These are phyloP conservation scores for Furcasterigmium sp. DNA, from an alignment of 2,329 filamentous ascomycete genomes.

Conservation along the genomic window DNA sequence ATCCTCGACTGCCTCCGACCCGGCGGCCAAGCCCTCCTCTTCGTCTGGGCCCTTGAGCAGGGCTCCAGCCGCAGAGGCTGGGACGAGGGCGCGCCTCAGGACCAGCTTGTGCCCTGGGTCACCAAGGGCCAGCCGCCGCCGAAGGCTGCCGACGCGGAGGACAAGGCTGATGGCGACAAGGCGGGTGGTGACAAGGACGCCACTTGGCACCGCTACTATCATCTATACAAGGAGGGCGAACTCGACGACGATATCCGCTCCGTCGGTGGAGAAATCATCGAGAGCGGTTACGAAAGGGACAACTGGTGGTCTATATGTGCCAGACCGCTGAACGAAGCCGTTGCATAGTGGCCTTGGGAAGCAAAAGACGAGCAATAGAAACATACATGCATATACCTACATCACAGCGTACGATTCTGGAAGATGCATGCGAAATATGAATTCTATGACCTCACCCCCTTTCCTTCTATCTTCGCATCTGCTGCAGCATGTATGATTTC, in stretches of 20 bases:
- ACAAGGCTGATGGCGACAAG: constrained; percentile 21
- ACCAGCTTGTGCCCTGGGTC: constrained; percentile 96
- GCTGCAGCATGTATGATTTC: no score
- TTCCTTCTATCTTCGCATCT: no score
- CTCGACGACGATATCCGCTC: constrained; percentile 71
- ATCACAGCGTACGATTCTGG: no score
- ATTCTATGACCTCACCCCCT: no score
- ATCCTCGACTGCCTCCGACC: constrained; percentile 62
- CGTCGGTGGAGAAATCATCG: constrained; percentile 71
- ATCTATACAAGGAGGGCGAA: constrained; percentile 83
- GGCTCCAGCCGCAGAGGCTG: constrained; percentile 80
- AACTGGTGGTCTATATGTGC: constrained; percentile 88
- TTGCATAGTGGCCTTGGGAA: no score
- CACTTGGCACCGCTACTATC: constrained; percentile 88
- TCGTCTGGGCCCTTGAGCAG: constrained; percentile 96
- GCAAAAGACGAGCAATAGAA: background rate
- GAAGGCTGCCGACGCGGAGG: constrained; percentile 14
- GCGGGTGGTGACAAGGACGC: constrained; percentile 5
- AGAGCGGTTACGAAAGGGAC: constrained; percentile 89
- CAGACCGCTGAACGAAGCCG: background rate
- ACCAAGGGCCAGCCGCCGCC: constrained; percentile 38
- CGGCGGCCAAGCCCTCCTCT: constrained; percentile 69
- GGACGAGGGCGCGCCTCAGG: constrained; percentile 78
- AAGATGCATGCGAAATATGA: no score
- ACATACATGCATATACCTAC: no score